Evolutionary conservation across 371 early-diverging fungal species (phyloP), one percentile per base, ranked within the genome.

Genomic region (Mucor irregularis): DNA sequence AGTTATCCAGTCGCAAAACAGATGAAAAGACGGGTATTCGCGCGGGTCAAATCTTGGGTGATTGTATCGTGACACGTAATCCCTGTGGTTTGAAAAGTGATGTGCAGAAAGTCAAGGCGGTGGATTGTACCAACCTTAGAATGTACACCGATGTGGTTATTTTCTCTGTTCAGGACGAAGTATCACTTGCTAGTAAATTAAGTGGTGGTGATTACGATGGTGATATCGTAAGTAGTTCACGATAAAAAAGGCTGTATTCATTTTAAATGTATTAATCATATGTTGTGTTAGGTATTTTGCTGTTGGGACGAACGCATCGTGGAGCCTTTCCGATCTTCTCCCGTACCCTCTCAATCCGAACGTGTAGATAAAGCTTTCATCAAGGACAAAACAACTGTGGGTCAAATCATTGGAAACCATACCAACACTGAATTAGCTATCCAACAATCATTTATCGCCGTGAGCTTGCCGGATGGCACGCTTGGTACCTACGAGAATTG

Each of bases 191-290:
- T 4, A 75, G 69, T 50, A 60, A 64, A 43, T 45, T 80, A 4
- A 64, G 71, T 57, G 80, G 80, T 26, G 80, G 80, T 58, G 80
- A 80, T 50, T 80, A 80, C 57, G 80, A 80, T 66, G 80, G 80
- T 44, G 80, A 80, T 61, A 67, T 73, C 42, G 78, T 79, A 66
- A 54, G 67, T 58, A 14, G n/a, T 14, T 44, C 19, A 34, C n/a
- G n/a, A n/a, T n/a, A n/a, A n/a, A n/a, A n/a, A n/a, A n/a, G n/a
- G n/a, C n/a, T n/a, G n/a, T n/a, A n/a, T n/a, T n/a, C n/a, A n/a
- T n/a, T n/a, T n/a, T n/a, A n/a, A n/a, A n/a, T n/a, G n/a, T n/a
- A n/a, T n/a, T n/a, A n/a, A n/a, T n/a, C n/a, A n/a, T 30, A 5
- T n/a, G 49, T 53, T 5, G 40, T 37, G 11, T 9, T 62, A 79